Evolutionary conservation across 1,139 yeast species (phyloP), one percentile per base, ranked within the genome.

Genomic region (Nakaseomyces kungkrabaensis): DNA sequence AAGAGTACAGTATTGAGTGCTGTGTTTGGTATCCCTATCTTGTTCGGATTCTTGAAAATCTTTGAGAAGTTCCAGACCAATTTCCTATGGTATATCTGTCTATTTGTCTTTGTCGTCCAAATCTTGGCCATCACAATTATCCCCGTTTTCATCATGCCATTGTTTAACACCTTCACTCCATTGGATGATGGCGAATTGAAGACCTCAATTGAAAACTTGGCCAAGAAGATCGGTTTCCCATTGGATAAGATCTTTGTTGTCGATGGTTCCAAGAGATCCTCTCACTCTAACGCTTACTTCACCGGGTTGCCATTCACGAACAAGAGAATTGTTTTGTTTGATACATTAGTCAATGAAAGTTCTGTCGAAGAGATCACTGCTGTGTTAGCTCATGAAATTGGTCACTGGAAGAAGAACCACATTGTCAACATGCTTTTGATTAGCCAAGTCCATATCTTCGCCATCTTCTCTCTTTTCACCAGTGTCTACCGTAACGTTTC

Each of bases 261-360:
- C 65, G 98, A 92, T 66, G 97, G 97, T 11, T 90, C 97, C 47
- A 87, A 85, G 67, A 84, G 97, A 71, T 87, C 96, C 1, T 81
- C 95, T 11, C 98, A 92, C 69, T 90, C 97, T 5, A 92, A 92
- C 65, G 98, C 98, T 43, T 92, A 87, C 68, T 92, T 92, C 66
- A 81, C 86, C 58, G 98, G 98, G 5, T 75, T 92, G 60, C 98
- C 98, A 44, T 90, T 97, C 94, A 82, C 89, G 51, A 62, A 63
- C 43, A 92, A 92, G 70, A 92, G 90, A 68, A 92, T 92, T 69
- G 97, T 92, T 47, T 76, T 92, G 49, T 92, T 75, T 66, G 98
- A 92, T 62, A 92, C 97, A 7, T 77, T 92, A 69, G 82, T 92
- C 57, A 82, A 85, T 54, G 85, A 86, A 51, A 82, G 90, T 33